Evolutionary conservation across 257 asterid species (phyloP).

Genomic region (Capsicum baccatum): DNA sequence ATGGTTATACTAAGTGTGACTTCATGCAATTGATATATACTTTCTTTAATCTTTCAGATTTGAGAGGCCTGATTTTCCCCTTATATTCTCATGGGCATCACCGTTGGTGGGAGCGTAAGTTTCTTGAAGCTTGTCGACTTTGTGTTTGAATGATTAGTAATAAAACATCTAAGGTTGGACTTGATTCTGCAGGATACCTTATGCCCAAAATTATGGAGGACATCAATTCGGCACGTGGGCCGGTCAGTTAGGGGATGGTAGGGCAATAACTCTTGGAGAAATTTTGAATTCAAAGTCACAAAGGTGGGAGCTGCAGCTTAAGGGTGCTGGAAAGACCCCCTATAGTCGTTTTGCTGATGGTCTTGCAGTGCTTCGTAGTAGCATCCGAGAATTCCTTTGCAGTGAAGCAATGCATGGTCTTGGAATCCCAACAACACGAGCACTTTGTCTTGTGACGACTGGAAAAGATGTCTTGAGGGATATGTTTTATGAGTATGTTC

Average conservation of each 20-base stretch:
- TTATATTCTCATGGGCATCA: conserved; percentile 72
- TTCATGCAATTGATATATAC: conserved; percentile 31
- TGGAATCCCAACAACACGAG: conserved; percentile 98
- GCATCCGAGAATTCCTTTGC: conserved; percentile 94
- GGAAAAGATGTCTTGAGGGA: conserved; percentile 85
- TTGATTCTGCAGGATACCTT: conserved; percentile 56
- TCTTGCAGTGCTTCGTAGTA: conserved; percentile 93
- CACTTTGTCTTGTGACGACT: conserved; percentile 85
- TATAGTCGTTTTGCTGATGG: conserved; percentile 99
- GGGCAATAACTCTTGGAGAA: conserved; percentile 95
- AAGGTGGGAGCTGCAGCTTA: conserved; percentile 98
- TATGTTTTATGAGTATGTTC: conserved; percentile 95
- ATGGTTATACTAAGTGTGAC: conserved; percentile 21
- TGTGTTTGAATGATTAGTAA: neutral
- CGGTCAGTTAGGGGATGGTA: conserved; percentile 99
- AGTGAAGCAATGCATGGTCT: conserved; percentile 97
- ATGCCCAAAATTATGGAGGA: conserved; percentile 98
- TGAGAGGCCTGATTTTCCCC: conserved; percentile 82
- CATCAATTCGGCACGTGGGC: conserved; percentile 99
- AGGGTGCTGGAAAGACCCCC: conserved; percentile 96
- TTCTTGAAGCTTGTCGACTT: neutral
- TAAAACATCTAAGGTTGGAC: neutral
- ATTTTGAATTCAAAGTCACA: conserved; percentile 66
- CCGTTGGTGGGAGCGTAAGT: conserved; percentile 80
- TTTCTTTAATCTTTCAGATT: conserved; percentile 63